A percentile compares a stretch with the other conserved stretches of the same genome.
These are phyloP conservation scores for Beauveria pseudobassiana DNA, from an alignment of 2,329 filamentous ascomycete species.

Conservation along the genomic window DNA sequence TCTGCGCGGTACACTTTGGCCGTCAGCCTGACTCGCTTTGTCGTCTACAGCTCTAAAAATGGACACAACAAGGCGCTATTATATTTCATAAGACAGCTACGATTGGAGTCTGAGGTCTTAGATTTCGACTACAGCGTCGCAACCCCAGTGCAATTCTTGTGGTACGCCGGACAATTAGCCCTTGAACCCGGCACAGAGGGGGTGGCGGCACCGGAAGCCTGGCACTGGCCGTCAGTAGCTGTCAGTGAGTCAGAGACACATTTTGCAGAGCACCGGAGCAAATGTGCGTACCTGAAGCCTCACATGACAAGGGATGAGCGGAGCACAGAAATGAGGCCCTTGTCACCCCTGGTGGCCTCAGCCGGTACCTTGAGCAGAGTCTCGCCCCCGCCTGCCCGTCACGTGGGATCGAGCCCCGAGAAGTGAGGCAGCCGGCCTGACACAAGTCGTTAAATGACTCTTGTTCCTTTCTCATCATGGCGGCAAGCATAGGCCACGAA, in stretches of 20 bases:
- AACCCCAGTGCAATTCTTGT: neutral
- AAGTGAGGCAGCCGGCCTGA: conserved; percentile 1
- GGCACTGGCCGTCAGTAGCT: neutral
- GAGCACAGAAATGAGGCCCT: neutral
- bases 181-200: neutral
- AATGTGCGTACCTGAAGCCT: conserved; percentile 3
- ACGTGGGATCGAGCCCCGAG: neutral
- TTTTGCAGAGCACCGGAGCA: neutral
- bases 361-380: neutral
- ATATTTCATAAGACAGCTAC: neutral
- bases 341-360: neutral
- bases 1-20: neutral
- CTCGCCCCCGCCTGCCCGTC: neutral
- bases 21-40: neutral
- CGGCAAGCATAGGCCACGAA: neutral
- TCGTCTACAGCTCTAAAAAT: neutral
- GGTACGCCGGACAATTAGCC: neutral
- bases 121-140: neutral
- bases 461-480: neutral
- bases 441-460: neutral
- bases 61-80: neutral
- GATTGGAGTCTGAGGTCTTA: neutral
- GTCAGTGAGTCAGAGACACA: neutral
- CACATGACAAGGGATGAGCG: conserved; percentile 9
- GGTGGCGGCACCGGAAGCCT: neutral